These are phyloP conservation scores for Fonsecaea pugnacius DNA, from an alignment of 2,329 filamentous ascomycete species.

Conservation along the genomic window DNA sequence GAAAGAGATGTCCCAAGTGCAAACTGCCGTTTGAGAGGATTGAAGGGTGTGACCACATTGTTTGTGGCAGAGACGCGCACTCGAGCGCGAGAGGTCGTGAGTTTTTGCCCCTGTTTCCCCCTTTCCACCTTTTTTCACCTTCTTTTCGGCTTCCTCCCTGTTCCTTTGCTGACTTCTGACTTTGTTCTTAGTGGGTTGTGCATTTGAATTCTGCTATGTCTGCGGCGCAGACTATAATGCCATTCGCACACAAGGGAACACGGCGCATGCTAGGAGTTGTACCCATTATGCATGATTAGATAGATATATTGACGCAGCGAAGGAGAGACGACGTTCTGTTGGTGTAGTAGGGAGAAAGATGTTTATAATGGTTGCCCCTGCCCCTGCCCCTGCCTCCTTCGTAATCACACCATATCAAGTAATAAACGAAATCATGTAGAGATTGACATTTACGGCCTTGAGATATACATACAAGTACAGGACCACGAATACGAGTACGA, in stretches of 20 bases:
- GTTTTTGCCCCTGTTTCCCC: not conserved
- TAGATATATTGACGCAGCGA: not conserved
- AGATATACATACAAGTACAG: too few species aligned
- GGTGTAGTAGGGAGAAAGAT: too few species aligned
- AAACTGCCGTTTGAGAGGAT: slow-evolving; percentile 16
- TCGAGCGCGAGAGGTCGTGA: slow-evolving; percentile 13
- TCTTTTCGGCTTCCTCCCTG: not conserved
- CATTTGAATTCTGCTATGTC: slow-evolving; percentile 22
- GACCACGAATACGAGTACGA: too few species aligned
- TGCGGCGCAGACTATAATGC: slow-evolving; percentile 19
- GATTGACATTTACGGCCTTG: too few species aligned
- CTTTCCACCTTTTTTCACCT: not conserved
- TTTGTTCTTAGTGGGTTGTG: slow-evolving; percentile 12
- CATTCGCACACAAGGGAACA: slow-evolving; percentile 17
- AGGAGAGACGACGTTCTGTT: too few species aligned
- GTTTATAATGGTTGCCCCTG: too few species aligned
- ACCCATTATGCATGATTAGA: slow-evolving; percentile 11
- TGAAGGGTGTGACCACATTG: slow-evolving; percentile 22
- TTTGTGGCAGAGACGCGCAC: slow-evolving; percentile 20
- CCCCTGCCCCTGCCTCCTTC: too few species aligned
- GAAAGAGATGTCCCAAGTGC: slow-evolving; percentile 21
- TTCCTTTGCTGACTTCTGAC: not conserved
- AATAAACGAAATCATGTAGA: too few species aligned
- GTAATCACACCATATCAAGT: too few species aligned
- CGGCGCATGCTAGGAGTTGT: slow-evolving; percentile 14